Percentiles rank a stretch among this genome's conserved stretches.
Conservation (phyloP, 805 yeast genomes). For the Candida maris region DNA sequence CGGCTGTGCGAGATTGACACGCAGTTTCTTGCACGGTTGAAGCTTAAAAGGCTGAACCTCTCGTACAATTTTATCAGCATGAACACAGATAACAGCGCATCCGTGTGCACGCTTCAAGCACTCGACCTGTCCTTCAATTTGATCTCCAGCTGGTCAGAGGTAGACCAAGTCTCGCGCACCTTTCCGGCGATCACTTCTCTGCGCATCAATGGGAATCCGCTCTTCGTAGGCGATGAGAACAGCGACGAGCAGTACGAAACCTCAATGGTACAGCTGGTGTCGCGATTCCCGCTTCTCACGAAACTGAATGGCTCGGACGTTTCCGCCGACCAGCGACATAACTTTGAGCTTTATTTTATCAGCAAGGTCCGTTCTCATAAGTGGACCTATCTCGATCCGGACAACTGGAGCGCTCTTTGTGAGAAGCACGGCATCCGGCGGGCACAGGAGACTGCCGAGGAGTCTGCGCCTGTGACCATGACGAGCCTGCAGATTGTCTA, state of each 20-base stretch:
- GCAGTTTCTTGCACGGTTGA: slow-evolving; percentile 9
- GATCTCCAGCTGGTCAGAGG: slow-evolving; percentile 42
- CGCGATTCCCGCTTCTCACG: slow-evolving; percentile 28
- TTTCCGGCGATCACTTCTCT: slow-evolving; percentile 46
- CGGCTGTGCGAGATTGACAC: slow-evolving; percentile 24
- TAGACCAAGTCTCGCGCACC: slow-evolving; percentile 39
- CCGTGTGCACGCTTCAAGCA: neutral
- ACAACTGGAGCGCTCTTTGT: slow-evolving; percentile 43
- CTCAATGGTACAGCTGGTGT: slow-evolving; percentile 17
- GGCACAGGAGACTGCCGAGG: neutral
- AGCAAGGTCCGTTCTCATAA: slow-evolving; percentile 40
- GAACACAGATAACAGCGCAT: neutral
- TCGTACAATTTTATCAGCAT: slow-evolving; percentile 34
- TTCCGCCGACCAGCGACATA: slow-evolving; percentile 43
- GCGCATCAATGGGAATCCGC: slow-evolving; percentile 51
- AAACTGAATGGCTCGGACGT: slow-evolving; percentile 59
- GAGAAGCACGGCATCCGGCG: slow-evolving; percentile 31
- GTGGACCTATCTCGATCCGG: slow-evolving; percentile 20
- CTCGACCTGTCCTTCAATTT: slow-evolving; percentile 54
- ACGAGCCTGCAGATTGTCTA: slow-evolving; percentile 1
- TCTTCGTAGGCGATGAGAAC: slow-evolving; percentile 28
- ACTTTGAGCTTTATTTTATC: slow-evolving; percentile 67
- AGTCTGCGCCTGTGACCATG: neutral
- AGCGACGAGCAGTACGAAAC: slow-evolving; percentile 16
- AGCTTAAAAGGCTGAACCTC: slow-evolving; percentile 30